Base-by-base conservation (phyloP, 306 rosid species). In the Arachis hypogaea region DNA sequence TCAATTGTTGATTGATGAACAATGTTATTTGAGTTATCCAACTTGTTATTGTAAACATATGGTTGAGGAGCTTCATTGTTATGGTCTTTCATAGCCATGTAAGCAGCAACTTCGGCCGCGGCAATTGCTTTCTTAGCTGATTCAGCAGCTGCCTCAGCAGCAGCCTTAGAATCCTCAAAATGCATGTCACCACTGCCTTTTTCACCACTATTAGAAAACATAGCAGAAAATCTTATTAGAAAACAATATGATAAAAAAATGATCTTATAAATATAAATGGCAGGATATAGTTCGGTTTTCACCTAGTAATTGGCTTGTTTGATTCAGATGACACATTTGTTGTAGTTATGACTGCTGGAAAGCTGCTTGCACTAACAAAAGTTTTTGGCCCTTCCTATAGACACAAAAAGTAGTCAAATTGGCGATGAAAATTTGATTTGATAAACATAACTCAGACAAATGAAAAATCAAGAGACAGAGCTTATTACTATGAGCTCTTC, bases 41-140 rank as follows among this genome's bases (percentile, higher is more conserved):
- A 16, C 52, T 42, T 62, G 10, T 68, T 46, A 73, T 62, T 69
- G 73, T 49, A 57, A 76, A 63, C 18, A 61, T 78, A 66, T 59
- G 82, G 63, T 73, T 50, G 82, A 74, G 79, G 69, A 38, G 82
- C 67, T 49, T 64, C 78, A 42, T 85, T 77, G 7, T 16, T 7
- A 59, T 47, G 7, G 7, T 89, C 88, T 75, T 82, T 92, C 88
- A 83, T 86, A 30, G 96, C 99, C 78, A 90, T 76, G 82, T 81
- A 88, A 56, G 97, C 98, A 60, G 99, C 99, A 77, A 86, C 93
- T 81, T 95, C 91, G 9, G 97, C 98, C 22, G 99, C 99, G 38
- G 97, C 97, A 38, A 92, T 82, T 51, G 99, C 99, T 64, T 86
- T 85, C 78, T 82, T 85, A 0, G 99, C 98, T 55, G 89, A 80